These are phyloP conservation scores for Lecanicillium sp. DNA, from an alignment of 2,329 filamentous ascomycete genomes.

Conservation along the genomic window DNA sequence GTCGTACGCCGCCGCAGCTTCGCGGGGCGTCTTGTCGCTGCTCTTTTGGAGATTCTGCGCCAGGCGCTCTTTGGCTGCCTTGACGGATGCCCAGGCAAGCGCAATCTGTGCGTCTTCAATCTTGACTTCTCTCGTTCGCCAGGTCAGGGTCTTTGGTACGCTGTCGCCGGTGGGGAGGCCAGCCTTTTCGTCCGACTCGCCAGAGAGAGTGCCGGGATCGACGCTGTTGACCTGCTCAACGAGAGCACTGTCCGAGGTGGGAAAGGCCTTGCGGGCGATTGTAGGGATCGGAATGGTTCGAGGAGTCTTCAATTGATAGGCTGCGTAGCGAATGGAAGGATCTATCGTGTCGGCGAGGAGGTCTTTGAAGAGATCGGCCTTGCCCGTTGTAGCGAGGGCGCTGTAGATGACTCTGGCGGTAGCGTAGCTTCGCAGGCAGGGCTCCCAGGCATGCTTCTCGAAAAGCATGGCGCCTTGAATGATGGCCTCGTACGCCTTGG, in stretches of 20 bases:
- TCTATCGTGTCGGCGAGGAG: constrained; percentile 80
- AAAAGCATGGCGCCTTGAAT: constrained; percentile 72
- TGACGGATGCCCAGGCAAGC: constrained; percentile 67
- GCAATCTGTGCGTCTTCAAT: constrained; percentile 93
- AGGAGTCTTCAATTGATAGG: constrained; percentile 83
- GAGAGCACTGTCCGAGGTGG: constrained; percentile 53
- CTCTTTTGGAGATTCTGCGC: constrained; percentile 38
- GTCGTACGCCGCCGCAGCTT: constrained; percentile 82
- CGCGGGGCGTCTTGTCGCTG: constrained; percentile 42
- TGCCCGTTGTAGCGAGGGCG: constrained; percentile 53
- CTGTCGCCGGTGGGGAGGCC: constrained; percentile 43
- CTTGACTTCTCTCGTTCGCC: constrained; percentile 77
- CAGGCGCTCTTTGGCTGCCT: constrained; percentile 42
- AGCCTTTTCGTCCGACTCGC: constrained; percentile 38
- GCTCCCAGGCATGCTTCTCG: constrained; percentile 81
- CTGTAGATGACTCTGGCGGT: constrained; percentile 76
- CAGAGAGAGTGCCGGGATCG: constrained; percentile 43
- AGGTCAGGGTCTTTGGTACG: constrained; percentile 68
- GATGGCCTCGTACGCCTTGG: constrained; percentile 72
- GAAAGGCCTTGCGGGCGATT: constrained; percentile 74
- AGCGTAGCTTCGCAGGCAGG: constrained; percentile 68
- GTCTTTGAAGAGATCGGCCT: constrained; percentile 75
- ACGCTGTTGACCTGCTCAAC: constrained; percentile 62
- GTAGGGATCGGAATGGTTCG: constrained; percentile 74
- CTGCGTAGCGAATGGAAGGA: constrained; percentile 87